Evolutionary conservation across 148 eudicot genomes (phyloP).

Genomic region (Polygonum maritimum): DNA sequence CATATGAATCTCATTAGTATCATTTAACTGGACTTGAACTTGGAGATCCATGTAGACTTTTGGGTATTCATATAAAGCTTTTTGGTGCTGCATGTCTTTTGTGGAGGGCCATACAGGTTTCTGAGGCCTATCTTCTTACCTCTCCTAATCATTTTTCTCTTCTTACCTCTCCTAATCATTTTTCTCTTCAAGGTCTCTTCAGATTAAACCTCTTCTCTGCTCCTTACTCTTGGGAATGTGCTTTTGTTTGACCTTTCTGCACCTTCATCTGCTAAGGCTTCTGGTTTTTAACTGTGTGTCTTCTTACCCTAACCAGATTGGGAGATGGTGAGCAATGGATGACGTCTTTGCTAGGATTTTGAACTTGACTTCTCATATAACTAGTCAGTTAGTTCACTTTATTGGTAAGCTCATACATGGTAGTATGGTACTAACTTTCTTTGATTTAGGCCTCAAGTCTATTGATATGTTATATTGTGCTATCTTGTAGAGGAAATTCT

Average conservation of each 20-base stretch:
- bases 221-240: background rate
- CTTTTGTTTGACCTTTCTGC: background rate
- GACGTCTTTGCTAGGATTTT: slow-evolving; percentile 49
- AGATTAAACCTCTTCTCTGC: background rate
- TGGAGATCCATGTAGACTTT: background rate
- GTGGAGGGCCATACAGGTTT: background rate
- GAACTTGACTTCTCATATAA: slow-evolving; percentile 50
- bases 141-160: background rate
- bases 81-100: background rate
- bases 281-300: background rate
- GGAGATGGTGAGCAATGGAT: slow-evolving; percentile 40
- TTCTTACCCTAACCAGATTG: slow-evolving; percentile 16
- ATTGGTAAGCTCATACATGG: slow-evolving; percentile 39
- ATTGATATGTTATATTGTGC: background rate
- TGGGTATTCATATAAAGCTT: no score
- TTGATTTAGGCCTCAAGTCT: background rate
- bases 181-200: background rate
- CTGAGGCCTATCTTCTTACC: background rate
- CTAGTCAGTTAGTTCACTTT: slow-evolving; percentile 38
- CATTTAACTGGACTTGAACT: background rate
- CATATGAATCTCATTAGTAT: no score
- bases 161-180: background rate
- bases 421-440: background rate
- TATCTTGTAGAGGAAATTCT: slow-evolving; percentile 41
- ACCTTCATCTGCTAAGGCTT: background rate